Percentiles rank a stretch among this genome's conserved stretches.
These are phyloP conservation scores for Metschnikowia cerradonensis DNA, from an alignment of 805 yeast species.

Conservation along the genomic window DNA sequence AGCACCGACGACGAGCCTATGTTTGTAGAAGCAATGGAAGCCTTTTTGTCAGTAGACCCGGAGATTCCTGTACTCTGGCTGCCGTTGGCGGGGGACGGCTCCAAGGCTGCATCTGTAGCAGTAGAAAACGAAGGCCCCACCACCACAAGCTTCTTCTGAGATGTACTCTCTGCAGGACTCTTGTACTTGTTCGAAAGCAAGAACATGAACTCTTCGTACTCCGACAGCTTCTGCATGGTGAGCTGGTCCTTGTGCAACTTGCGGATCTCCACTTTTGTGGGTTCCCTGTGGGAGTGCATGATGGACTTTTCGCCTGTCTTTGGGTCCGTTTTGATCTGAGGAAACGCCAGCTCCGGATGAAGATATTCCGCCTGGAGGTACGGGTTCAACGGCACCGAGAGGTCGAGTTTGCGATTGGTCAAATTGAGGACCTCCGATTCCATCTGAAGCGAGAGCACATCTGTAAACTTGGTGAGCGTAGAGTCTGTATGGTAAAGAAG, in stretches of 20 bases:
- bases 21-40: slow-evolving; percentile 5
- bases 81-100: slow-evolving; percentile 16
- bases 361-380: slow-evolving; percentile 46
- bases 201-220: slow-evolving; percentile 86
- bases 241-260: slow-evolving; percentile 42
- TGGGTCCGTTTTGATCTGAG: slow-evolving; percentile 43
- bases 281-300: slow-evolving; percentile 29
- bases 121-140: slow-evolving; percentile 29
- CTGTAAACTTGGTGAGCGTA: slow-evolving; percentile 70
- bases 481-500: slow-evolving; percentile 78
- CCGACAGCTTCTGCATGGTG: slow-evolving; percentile 62
- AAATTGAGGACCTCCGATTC: slow-evolving; percentile 83
- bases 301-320: slow-evolving; percentile 30
- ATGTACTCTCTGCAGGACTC: slow-evolving; percentile 32
- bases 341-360: slow-evolving; percentile 46
- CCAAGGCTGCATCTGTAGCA: slow-evolving; percentile 14
- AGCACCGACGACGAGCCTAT: slow-evolving; percentile 17
- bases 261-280: slow-evolving; percentile 25
- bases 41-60: slow-evolving; percentile 6
- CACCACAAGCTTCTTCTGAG: slow-evolving; percentile 37
- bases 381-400: slow-evolving; percentile 72
- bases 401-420: slow-evolving; percentile 72
- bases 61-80: slow-evolving; percentile 3
- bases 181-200: slow-evolving; percentile 38
- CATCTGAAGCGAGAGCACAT: slow-evolving; percentile 70